A percentile compares a stretch with the other conserved stretches of the same genome.
These are phyloP conservation scores for Thalassiosira hispida DNA, from an alignment of 352 stramenopile genomes.

Conservation along the genomic window DNA sequence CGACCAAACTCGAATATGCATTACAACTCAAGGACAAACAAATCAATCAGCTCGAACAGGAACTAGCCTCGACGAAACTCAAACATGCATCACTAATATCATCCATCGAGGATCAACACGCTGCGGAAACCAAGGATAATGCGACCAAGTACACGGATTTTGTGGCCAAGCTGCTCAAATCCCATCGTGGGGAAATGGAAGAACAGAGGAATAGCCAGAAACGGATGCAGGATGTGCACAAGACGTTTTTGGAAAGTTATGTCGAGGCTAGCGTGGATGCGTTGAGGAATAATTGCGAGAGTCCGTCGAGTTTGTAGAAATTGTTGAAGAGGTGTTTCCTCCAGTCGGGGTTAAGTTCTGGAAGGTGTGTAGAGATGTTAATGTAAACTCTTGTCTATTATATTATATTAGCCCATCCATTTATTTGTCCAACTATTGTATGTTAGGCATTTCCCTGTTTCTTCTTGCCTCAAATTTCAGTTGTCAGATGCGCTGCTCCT, in stretches of 20 bases:
- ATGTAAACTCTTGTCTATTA: too few relatives aligned
- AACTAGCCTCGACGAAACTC: not conserved
- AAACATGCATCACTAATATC: not conserved
- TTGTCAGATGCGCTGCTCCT: too few relatives aligned
- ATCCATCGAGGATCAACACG: not conserved
- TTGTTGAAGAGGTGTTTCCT: too few relatives aligned
- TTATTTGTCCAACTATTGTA: too few relatives aligned
- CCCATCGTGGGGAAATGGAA: conserved; percentile 18
- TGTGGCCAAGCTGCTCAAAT: conserved; percentile 11
- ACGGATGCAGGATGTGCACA: conserved; percentile 9
- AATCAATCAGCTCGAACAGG: conserved; percentile 13
- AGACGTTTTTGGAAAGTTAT: conserved; percentile 29
- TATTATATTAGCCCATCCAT: too few relatives aligned
- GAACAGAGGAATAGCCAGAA: conserved; percentile 27
- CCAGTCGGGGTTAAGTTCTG: too few relatives aligned
- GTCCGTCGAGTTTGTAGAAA: too few relatives aligned
- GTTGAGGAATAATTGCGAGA: not conserved
- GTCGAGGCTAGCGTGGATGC: conserved; percentile 22
- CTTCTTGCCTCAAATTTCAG: too few relatives aligned
- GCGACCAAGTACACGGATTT: conserved; percentile 11
- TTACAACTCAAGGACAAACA: not conserved
- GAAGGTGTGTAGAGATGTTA: too few relatives aligned
- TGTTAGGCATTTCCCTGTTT: too few relatives aligned
- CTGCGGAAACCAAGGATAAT: not conserved
- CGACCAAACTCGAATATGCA: not conserved